Evolutionary conservation across 345 rosid genomes (phyloP).

Genomic region (Mallotus nudiflorus): DNA sequence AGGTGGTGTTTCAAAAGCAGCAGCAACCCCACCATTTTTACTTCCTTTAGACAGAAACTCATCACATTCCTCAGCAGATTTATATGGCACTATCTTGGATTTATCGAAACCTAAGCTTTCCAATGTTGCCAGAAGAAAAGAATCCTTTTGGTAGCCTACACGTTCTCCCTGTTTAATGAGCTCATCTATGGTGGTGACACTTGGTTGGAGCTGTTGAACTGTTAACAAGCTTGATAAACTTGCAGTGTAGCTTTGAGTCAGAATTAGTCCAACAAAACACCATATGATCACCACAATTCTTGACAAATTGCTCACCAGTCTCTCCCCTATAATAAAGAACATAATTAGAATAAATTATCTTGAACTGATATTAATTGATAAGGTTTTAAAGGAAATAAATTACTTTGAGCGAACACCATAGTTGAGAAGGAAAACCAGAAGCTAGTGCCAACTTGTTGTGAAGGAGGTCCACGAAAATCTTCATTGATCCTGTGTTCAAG

Average conservation of each 20-base stretch:
- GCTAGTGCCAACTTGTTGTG: slow-evolving; percentile 54
- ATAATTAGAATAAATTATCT: not conserved
- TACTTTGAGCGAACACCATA: slow-evolving; percentile 26
- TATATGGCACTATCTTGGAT: slow-evolving; percentile 9
- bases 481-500: slow-evolving; percentile 14
- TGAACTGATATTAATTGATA: not conserved
- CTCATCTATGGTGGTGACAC: slow-evolving; percentile 29
- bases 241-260: slow-evolving; percentile 73
- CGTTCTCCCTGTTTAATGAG: slow-evolving; percentile 33
- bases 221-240: slow-evolving; percentile 54
- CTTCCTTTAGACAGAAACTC: slow-evolving; percentile 17
- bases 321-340: slow-evolving; percentile 57
- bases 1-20: slow-evolving; percentile 38
- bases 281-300: slow-evolving; percentile 51
- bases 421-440: slow-evolving; percentile 65
- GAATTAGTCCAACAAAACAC: slow-evolving; percentile 58
- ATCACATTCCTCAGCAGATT: slow-evolving; percentile 25
- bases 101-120: slow-evolving; percentile 10
- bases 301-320: slow-evolving; percentile 44
- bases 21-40: slow-evolving; percentile 27
- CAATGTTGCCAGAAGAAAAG: slow-evolving; percentile 41
- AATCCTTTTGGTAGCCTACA: slow-evolving; percentile 41
- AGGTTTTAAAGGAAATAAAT: not conserved
- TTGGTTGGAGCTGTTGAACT: slow-evolving; percentile 49
- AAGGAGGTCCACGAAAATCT: slow-evolving; percentile 7